Conservation (phyloP, 148 eudicot genomes). For the Rhododendron vialii region DNA sequence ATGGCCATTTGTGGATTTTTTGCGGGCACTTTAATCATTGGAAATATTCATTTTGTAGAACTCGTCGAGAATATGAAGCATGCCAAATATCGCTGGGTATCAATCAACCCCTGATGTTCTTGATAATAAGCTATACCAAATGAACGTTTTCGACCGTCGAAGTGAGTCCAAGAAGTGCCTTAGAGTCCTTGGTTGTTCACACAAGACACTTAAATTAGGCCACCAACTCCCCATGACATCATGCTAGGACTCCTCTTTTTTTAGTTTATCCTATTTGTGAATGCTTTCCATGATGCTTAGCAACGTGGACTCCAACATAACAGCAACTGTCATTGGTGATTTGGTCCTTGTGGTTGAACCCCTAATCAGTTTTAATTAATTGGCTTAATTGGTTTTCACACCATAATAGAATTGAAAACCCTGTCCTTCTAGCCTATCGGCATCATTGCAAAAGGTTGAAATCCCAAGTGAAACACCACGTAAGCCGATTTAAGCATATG, state of each 20-base stretch:
- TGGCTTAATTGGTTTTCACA: neutral
- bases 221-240: slow-evolving; percentile 1
- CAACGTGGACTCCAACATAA: neutral
- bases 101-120: neutral
- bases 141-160: neutral
- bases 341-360: neutral
- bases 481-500: neutral
- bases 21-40: neutral
- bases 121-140: neutral
- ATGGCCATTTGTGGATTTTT: neutral
- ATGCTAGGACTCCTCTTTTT: neutral
- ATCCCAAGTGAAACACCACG: neutral
- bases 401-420: neutral
- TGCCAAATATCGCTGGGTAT: neutral
- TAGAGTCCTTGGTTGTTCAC: neutral
- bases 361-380: neutral
- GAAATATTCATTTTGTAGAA: neutral
- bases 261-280: neutral
- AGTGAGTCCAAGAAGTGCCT: neutral
- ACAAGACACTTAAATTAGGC: neutral
- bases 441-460: neutral
- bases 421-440: neutral
- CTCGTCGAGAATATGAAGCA: neutral
- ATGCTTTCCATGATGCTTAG: neutral
- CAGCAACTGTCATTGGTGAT: neutral